Conservation (phyloP, 495 filamentous ascomycete genomes). For the Penicillium subrubescens region DNA sequence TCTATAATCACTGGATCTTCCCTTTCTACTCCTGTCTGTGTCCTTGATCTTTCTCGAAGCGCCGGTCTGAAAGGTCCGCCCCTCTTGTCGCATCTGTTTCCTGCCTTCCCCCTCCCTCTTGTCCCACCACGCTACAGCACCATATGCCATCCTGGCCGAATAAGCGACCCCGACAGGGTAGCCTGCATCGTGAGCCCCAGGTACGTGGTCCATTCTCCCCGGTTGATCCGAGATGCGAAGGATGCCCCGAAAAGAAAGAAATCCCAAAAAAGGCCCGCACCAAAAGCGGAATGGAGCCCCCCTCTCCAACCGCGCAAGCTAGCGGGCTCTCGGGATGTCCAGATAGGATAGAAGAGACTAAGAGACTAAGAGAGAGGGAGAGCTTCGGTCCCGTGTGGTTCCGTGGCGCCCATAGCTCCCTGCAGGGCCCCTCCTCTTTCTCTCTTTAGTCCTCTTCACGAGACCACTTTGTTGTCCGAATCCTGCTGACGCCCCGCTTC, state of each 20-base stretch:
- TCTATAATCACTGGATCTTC: neutral
- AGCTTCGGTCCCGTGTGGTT: conserved; percentile 3
- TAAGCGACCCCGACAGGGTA: conserved; percentile 22
- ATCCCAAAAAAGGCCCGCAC: neutral
- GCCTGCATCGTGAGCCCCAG: conserved; percentile 14
- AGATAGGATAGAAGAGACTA: neutral
- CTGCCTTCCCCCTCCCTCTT: neutral
- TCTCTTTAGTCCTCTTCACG: neutral
- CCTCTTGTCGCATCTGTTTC: neutral
- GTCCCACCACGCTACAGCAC: neutral
- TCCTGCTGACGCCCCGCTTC: conserved; percentile 2
- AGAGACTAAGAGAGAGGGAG: neutral
- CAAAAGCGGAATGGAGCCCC: neutral
- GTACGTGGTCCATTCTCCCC: conserved; percentile 8
- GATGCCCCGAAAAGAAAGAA: neutral
- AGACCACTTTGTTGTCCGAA: neutral
- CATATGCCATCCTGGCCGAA: conserved; percentile 12
- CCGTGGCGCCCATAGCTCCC: conserved; percentile 5
- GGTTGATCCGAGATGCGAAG: neutral
- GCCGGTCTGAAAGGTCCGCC: neutral
- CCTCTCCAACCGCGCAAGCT: neutral
- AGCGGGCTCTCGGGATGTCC: neutral
- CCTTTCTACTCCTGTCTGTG: neutral
- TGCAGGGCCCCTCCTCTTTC: neutral
- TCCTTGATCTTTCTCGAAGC: neutral